phyloP scores from a whole-genome alignment of 2,329 filamentous ascomycete genomes.

The Zymoseptoria passerinii region DNA sequence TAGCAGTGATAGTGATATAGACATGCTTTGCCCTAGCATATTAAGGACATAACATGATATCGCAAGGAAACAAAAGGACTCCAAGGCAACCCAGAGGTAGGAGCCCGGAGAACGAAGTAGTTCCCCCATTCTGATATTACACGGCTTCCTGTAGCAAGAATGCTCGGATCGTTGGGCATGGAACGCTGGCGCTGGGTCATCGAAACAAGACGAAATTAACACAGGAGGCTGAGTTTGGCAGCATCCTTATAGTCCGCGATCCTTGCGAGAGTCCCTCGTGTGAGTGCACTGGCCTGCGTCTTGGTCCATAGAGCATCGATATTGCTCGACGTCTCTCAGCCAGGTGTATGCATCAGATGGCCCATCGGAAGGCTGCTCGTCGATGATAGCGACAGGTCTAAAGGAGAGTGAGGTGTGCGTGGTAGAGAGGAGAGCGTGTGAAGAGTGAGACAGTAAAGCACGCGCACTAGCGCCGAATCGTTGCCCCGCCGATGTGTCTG shows the following conservation, averaged over 20 bases:
- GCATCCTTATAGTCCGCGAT: background rate
- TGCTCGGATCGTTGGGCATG: background rate
- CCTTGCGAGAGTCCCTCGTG: background rate
- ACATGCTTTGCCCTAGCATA: constrained; percentile 3
- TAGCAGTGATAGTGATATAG: background rate
- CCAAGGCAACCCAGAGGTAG: constrained; percentile 3
- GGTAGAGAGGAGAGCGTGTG: background rate
- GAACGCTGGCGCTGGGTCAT: background rate
- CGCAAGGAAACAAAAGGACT: constrained; percentile 4
- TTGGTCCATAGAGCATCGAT: background rate
- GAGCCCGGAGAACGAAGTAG: background rate
- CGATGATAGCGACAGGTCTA: background rate
- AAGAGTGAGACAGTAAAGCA: background rate
- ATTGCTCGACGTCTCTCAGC: background rate
- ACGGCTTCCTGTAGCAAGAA: background rate
- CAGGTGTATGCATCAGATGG: background rate
- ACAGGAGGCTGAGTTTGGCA: background rate
- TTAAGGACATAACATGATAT: constrained; percentile 5
- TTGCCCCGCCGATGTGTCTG: background rate
- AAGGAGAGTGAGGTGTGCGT: background rate
- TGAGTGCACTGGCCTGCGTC: background rate
- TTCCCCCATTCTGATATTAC: background rate
- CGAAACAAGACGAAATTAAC: background rate
- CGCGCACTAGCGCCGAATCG: background rate
- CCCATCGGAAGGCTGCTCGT: background rate